Evolutionary conservation across 805 yeast genomes (phyloP).

Genomic region (Candida verbasci): DNA sequence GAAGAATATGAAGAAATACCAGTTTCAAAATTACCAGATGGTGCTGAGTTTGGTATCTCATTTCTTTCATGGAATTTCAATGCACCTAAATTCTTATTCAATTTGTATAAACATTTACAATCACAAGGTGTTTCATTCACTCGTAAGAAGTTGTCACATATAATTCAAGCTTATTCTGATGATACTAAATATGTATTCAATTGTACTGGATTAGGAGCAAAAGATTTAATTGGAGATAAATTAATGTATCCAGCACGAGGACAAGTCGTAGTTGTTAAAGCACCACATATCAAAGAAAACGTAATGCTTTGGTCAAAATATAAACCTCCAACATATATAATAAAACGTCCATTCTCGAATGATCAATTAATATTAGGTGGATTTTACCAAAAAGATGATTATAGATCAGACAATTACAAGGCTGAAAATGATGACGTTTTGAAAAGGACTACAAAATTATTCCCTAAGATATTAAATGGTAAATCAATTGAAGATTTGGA

Average conservation of each 20-base stretch:
- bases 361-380: conserved; percentile 76
- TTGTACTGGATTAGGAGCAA: conserved; percentile 74
- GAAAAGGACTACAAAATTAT: conserved; percentile 48
- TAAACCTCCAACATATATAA: conserved; percentile 53
- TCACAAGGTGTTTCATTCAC: conserved; percentile 48
- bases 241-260: conserved; percentile 72
- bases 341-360: conserved; percentile 65
- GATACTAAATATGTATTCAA: conserved; percentile 55
- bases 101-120: conserved; percentile 42
- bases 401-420: conserved; percentile 56
- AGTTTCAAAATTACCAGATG: conserved; percentile 41
- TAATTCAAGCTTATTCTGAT: conserved; percentile 48
- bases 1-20: conserved; percentile 41
- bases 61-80: conserved; percentile 68
- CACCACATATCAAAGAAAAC: conserved; percentile 64
- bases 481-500: conserved; percentile 37
- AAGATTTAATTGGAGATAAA: conserved; percentile 52
- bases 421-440: conserved; percentile 60
- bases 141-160: conserved; percentile 45
- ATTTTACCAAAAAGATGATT: conserved; percentile 57
- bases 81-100: conserved; percentile 57
- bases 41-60: conserved; percentile 51
- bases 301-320: conserved; percentile 57
- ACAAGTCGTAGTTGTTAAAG: conserved; percentile 68
- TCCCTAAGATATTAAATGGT: conserved; percentile 46